Evolutionary conservation across 23 red algal species (phyloP).

Genomic region (Gracilaria gracilis): DNA sequence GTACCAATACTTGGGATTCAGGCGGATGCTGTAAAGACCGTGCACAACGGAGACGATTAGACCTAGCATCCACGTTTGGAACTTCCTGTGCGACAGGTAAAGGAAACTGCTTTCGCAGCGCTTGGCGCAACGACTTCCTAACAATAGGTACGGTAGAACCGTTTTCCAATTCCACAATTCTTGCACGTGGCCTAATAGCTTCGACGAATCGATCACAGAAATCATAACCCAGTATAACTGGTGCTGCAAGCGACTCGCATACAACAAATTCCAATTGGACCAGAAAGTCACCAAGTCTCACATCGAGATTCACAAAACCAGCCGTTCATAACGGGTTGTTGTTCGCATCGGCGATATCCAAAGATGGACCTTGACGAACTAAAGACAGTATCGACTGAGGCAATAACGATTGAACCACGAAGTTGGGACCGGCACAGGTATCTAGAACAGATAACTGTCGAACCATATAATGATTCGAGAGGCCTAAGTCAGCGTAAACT

Average conservation of each 20-base stretch:
- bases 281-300: not conserved
- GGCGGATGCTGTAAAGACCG: too few relatives aligned
- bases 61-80: too few relatives aligned
- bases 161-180: not conserved
- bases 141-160: not conserved
- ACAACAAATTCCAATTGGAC: not conserved
- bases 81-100: too few relatives aligned
- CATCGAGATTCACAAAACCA: not conserved
- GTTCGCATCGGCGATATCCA: not conserved
- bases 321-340: not conserved
- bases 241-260: not conserved
- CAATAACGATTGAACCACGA: not conserved
- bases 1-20: too few relatives aligned
- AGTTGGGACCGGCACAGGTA: not conserved
- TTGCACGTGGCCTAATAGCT: not conserved
- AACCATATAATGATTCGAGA: not conserved
- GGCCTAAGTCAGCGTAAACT: not conserved
- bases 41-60: too few relatives aligned
- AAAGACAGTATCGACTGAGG: not conserved
- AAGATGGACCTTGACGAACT: not conserved
- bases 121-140: not conserved
- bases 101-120: too few relatives aligned
- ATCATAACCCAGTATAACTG: not conserved
- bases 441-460: not conserved
- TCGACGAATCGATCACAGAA: not conserved